Evolutionary conservation across 352 stramenopile genomes (phyloP), one percentile per base, ranked within the genome.

Genomic region (Phytopythium vexans): DNA sequence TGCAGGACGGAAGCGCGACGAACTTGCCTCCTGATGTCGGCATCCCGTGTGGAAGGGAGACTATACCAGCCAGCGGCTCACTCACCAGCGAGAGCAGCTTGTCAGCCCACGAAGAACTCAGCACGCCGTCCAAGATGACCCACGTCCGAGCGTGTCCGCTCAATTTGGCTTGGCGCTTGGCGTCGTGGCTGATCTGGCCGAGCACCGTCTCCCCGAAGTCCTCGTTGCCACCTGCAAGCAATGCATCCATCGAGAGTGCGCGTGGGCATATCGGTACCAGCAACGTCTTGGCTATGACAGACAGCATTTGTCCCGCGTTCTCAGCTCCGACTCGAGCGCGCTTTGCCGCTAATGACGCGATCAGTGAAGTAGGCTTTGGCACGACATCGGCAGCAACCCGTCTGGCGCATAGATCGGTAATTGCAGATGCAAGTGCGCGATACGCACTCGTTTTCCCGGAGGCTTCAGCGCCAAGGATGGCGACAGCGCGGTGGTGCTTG

Each of bases 61-160:
- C 27, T 3, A 52, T 34, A 11, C 58, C 52, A 33, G 60, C 52
- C 6, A 64, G 49, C 3, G 52, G 10, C 34, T 72, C 68, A 43
- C 53, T 54, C 5, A 70, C 52, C 1, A 72, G 54, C 31, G 68
- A 72, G 1, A 89, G 21, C 12, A 91, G n/a, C 32, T 63, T 67
- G 8, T 83, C 77, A 9, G 61, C 70, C 81, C 80, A 93, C 0
- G 41, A 41, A 5, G 57, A 12, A 42, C 70, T 60, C 1, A 89
- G 34, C n/a, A 85, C 68, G 0, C 82, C 78, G 52, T 93, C 82
- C 12, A 93, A 56, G 5, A 89, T 52, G 6, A 91, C 52, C 80
- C 82, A 93, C 14, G 79, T 86, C 7, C 76, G 56, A 6, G 60
- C 53, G 8, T 52, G 31, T 12, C 51, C 49, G 16, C 64, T 54